Evolutionary conservation across 495 filamentous ascomycete genomes (phyloP), one percentile per base, ranked within the genome.

Genomic region (Trichoderma asperelloides): DNA sequence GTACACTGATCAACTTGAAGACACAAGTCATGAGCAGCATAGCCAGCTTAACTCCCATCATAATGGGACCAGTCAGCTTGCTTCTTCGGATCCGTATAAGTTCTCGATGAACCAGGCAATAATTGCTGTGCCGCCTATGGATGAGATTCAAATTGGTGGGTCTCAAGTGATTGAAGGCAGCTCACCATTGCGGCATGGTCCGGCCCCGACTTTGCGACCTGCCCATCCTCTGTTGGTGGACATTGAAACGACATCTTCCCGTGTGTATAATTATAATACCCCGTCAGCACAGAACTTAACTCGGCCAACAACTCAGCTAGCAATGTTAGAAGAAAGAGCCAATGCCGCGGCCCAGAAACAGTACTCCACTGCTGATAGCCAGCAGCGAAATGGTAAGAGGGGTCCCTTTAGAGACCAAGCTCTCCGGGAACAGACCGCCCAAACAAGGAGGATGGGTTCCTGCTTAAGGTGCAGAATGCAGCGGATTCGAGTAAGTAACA

Each of bases 381-480:
- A 25, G 40, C 39, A 65, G 41, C 37, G 64, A 16, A 45, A 45
- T 51, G 64, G 64, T 12, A 65, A 65, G 45, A 78, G 82, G 41
- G 79, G 80, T 0, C 80, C 81, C 7, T 84, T 84, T 71, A 80
- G 77, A 60, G 76, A 81, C 57, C 72, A 76, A 37, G 71, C 76
- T n/a, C 73, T 75, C 27, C 74, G 80, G 40, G 74, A 80, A 65
- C 73, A 78, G 65, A 84, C 82, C 5, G 82, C 82, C 16, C 78
- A 77, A 30, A 84, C 82, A 0, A 74, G 82, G 68, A 78, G 79
- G 64, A 81, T 82, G 62, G 81, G 79, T 12, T 81, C 80, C 64
- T 84, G 82, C 68, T 79, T 83, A 65, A 72, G 82, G 33, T 84
- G 82, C 66, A 76, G 81, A 62, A 83, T 84, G 78, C 82, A 84